Evolutionary conservation across 495 filamentous ascomycete genomes (phyloP).

Genomic region (Neurospora intermedia): DNA sequence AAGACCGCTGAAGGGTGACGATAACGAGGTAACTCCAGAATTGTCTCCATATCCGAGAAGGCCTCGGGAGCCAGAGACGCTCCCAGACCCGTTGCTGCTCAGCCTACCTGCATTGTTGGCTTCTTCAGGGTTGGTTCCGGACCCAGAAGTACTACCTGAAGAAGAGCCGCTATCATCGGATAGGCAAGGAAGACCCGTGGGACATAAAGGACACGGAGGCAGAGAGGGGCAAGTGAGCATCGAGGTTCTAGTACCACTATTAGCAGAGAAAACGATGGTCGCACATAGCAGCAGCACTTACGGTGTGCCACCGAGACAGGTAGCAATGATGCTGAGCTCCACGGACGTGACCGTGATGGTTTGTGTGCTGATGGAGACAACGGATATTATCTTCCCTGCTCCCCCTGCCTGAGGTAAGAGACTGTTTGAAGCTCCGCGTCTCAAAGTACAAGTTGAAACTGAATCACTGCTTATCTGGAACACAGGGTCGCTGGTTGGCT

Average conservation of each 20-base stretch:
- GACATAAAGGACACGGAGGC: background rate
- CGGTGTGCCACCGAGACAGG: conserved; percentile 1
- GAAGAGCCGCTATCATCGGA: background rate
- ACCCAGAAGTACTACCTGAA: background rate
- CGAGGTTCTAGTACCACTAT: background rate
- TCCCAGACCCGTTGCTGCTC: background rate
- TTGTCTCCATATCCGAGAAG: background rate
- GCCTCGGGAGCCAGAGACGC: background rate
- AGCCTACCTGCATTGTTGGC: background rate
- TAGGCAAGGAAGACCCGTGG: background rate
- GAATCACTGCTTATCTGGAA: background rate
- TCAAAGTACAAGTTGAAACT: background rate
- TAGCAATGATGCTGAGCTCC: conserved; percentile 5
- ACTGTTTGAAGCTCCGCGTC: background rate
- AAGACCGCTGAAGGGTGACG: background rate
- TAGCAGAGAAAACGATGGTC: background rate
- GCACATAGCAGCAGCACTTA: background rate
- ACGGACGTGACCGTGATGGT: conserved; percentile 1
- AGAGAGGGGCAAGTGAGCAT: conserved; percentile 1
- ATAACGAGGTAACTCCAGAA: background rate
- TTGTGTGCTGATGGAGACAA: background rate
- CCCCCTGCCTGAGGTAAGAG: background rate
- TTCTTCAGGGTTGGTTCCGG: background rate
- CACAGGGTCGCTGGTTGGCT: background rate
- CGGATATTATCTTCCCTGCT: background rate